These are phyloP conservation scores for Eimeria praecox DNA, from an alignment of 169 alveolate genomes.

Conservation along the genomic window DNA sequence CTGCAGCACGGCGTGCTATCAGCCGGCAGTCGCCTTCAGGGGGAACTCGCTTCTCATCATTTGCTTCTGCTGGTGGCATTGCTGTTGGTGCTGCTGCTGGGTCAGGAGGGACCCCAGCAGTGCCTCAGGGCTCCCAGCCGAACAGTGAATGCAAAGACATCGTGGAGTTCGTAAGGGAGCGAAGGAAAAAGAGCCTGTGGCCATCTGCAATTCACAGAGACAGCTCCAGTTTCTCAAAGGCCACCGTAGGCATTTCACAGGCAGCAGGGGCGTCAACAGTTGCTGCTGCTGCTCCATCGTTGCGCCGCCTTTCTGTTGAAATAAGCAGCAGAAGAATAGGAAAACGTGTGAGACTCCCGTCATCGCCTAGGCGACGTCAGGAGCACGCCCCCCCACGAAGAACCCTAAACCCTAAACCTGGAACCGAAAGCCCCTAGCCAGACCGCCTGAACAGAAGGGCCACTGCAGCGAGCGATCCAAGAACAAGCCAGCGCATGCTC, in stretches of 20 bases:
- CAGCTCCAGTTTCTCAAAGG: slow-evolving; percentile 15
- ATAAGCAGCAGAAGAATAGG: neutral
- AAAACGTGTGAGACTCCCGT: slow-evolving; percentile 14
- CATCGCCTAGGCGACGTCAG: slow-evolving; percentile 9
- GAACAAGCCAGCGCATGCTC: neutral
- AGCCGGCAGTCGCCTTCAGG: slow-evolving; percentile 27
- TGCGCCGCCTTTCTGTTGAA: slow-evolving; percentile 18
- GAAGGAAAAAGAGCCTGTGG: neutral
- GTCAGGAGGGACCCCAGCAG: neutral
- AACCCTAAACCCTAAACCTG: neutral
- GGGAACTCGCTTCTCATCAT: neutral
- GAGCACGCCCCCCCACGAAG: neutral
- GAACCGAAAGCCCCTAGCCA: neutral
- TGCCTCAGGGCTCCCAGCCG: neutral
- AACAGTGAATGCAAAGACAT: neutral
- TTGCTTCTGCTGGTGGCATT: slow-evolving; percentile 7
- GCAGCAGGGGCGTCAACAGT: slow-evolving; percentile 29
- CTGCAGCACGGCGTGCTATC: slow-evolving; percentile 15
- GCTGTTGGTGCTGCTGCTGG: slow-evolving; percentile 17
- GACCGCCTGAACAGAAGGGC: neutral
- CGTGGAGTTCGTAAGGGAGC: slow-evolving; percentile 26
- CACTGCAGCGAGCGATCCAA: neutral
- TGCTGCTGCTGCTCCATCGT: slow-evolving; percentile 42
- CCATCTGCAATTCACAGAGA: neutral
- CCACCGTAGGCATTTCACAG: slow-evolving; percentile 32